Evolutionary conservation across 768 basidiomycete species (phyloP), one percentile per base, ranked within the genome.

Genomic region (Termitomyces sp.): DNA sequence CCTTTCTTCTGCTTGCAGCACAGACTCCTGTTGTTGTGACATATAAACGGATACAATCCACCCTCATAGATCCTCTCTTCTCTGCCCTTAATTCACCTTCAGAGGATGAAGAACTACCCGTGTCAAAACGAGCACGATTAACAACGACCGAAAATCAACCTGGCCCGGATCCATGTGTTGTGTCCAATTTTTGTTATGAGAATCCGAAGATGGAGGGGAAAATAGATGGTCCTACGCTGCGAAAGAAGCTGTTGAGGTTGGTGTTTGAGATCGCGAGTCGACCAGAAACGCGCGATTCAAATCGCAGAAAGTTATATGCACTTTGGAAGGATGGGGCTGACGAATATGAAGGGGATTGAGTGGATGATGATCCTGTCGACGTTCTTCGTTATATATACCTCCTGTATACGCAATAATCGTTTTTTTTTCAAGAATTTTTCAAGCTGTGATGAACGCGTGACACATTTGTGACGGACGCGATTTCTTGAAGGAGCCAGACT

Each of bases 281-380:
- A 37, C 77, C 84, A 58, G 84, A 87, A n/a, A 87, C 90, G 40
- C 81, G 83, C 65, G 91, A 93, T 63, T 75, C 85, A 6, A 94
- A 89, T 70, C 81, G 95, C 64, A 77, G 91, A 71, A 92, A 84
- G 76, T 80, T 98, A 74, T 96, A 95, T 68, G 79, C 79, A 5
- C 71, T 94, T 27, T 96, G 91, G 84, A 89, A 87, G 71, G 82
- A 81, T 34, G 76, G 74, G 47, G 79, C 76, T 36, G 37, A 52
- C 12, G 51, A 51, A 27, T 82, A 82, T 24, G 83, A 81, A 20
- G 67, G 66, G 45, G 69, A 71, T 53, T 63, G 56, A 24, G 68
- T 67, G 30, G 67, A 69, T 36, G 60, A 65, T 45, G 67, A 59
- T 56, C 34, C 22, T 55, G 14, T 36, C 24, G 37, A 14, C 32